Evolutionary conservation across 2,329 filamentous ascomycete genomes (phyloP).

Genomic region (Colletotrichum musicola): DNA sequence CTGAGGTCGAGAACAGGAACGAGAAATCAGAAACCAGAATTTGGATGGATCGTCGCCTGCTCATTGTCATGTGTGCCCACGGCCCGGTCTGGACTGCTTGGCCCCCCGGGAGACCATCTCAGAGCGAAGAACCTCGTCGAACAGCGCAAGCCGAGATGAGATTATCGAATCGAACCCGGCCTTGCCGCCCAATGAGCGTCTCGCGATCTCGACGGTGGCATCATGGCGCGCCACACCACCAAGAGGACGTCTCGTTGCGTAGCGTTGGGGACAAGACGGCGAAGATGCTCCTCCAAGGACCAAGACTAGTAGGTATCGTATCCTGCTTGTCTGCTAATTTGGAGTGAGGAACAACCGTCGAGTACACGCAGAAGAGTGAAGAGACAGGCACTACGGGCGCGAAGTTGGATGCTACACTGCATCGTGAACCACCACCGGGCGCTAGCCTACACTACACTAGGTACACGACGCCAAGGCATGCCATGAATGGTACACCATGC

Average conservation of each 20-base stretch:
- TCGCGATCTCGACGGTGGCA: conserved; percentile 11
- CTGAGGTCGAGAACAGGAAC: too few species aligned
- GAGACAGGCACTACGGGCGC: not conserved
- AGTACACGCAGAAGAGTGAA: not conserved
- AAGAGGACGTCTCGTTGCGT: not conserved
- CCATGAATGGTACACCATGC: not conserved
- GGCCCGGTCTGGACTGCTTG: conserved; percentile 24
- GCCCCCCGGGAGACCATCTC: conserved; percentile 8
- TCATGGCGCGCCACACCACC: conserved; percentile 28
- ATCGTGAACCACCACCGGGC: conserved; percentile 31
- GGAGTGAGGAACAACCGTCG: too few species aligned
- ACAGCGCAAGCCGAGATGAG: conserved; percentile 28
- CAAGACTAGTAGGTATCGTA: too few species aligned
- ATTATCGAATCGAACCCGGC: conserved; percentile 11
- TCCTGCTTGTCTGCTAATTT: too few species aligned
- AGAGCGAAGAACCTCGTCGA: conserved; percentile 17
- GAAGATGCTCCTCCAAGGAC: too few species aligned
- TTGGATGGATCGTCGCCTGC: conserved; percentile 17
- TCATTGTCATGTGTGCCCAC: conserved; percentile 20
- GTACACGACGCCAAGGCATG: too few species aligned
- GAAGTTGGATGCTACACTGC: conserved; percentile 32
- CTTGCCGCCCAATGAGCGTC: conserved; percentile 4
- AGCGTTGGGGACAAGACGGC: too few species aligned
- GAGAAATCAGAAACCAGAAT: too few species aligned
- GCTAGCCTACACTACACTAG: not conserved